These are phyloP conservation scores for Closterium sp. DNA, from an alignment of 139 green algal genomes.

Conservation along the genomic window DNA sequence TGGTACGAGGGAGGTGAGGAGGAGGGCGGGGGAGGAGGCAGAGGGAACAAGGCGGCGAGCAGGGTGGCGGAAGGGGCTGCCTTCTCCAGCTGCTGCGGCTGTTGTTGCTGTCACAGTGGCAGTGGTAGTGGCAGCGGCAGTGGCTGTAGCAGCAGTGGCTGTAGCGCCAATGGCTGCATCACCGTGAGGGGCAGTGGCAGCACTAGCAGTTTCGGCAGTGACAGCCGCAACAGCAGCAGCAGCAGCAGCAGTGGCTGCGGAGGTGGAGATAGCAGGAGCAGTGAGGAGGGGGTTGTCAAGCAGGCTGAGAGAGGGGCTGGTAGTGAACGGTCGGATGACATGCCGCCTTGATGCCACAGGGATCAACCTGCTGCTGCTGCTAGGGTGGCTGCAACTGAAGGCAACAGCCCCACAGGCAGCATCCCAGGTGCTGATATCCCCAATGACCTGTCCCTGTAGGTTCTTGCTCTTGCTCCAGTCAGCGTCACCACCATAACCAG, in stretches of 20 bases:
- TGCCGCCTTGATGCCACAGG: background rate
- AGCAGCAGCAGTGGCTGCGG: background rate
- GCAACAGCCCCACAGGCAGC: background rate
- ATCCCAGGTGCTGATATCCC: background rate
- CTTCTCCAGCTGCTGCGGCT: background rate
- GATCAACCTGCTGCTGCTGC: background rate
- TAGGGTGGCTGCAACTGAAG: background rate
- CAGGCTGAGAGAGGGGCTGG: background rate
- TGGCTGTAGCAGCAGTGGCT: too few species aligned
- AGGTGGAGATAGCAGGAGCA: background rate
- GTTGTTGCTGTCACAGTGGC: too few species aligned
- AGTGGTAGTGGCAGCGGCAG: too few species aligned
- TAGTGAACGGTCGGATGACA: background rate
- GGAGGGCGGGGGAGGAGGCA: background rate
- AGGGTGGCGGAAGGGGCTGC: background rate
- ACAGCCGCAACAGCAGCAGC: background rate
- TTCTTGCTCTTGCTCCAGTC: too few species aligned
- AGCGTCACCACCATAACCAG: too few species aligned
- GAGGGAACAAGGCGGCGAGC: background rate
- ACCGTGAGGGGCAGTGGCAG: background rate
- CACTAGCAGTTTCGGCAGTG: background rate
- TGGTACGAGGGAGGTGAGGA: background rate
- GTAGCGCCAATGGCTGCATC: background rate
- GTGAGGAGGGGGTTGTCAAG: background rate
- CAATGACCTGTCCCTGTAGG: background rate